These are phyloP conservation scores for Tricholoma sp. DNA, from an alignment of 768 basidiomycete genomes.

Conservation along the genomic window DNA sequence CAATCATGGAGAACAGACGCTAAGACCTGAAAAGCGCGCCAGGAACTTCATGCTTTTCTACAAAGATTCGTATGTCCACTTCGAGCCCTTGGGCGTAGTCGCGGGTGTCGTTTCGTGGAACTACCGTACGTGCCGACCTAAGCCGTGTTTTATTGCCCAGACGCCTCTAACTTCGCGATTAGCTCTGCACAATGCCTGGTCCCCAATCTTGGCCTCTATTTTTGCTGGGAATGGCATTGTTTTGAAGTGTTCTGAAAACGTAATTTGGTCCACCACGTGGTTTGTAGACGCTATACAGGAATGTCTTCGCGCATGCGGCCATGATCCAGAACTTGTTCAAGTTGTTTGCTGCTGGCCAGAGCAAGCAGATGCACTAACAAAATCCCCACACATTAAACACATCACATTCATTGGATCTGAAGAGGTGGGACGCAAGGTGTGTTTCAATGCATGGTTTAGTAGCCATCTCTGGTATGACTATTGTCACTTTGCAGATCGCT, in stretches of 20 bases:
- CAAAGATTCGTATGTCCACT: constrained; percentile 75
- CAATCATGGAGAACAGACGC: constrained; percentile 72
- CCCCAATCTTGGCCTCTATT: constrained; percentile 86
- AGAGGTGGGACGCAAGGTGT: constrained; percentile 66
- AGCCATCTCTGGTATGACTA: background rate
- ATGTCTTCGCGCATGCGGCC: constrained; percentile 77
- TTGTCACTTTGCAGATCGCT: constrained; percentile 52
- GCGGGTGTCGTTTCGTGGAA: constrained; percentile 95
- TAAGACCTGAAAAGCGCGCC: constrained; percentile 69
- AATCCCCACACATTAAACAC: constrained; percentile 77
- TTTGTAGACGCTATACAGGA: constrained; percentile 75
- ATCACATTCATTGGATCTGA: constrained; percentile 94
- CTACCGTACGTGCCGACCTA: constrained; percentile 52
- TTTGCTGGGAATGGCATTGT: constrained; percentile 90
- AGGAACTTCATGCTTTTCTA: constrained; percentile 66
- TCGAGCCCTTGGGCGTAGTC: constrained; percentile 90
- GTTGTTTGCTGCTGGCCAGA: constrained; percentile 88
- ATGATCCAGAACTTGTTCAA: constrained; percentile 85
- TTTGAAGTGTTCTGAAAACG: constrained; percentile 89
- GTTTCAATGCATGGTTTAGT: constrained; percentile 8
- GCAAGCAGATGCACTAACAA: constrained; percentile 77
- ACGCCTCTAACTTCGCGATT: background rate
- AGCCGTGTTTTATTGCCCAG: constrained; percentile 1
- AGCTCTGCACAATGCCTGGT: constrained; percentile 94
- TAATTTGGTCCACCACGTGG: constrained; percentile 86